phyloP scores from a whole-genome alignment of 805 yeast genomes.

The Clavispora phyllophila region DNA sequence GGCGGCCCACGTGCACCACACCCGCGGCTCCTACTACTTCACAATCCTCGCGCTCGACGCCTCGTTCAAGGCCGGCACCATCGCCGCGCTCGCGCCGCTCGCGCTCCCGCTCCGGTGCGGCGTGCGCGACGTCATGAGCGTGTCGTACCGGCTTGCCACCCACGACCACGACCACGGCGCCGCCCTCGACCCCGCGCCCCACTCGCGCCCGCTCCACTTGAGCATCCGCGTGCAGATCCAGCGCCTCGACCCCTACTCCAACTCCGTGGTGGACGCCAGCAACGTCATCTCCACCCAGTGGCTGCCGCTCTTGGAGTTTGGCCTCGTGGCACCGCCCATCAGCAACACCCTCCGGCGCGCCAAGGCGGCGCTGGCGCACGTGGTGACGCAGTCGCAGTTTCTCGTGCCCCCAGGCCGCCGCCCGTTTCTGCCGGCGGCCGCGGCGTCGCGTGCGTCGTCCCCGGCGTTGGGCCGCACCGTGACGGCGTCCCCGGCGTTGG shows the following conservation, averaged over 20 bases:
- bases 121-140: constrained; percentile 7
- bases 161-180: constrained; percentile 16
- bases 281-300: constrained; percentile 31
- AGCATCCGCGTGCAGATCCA: background rate
- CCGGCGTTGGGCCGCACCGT: background rate
- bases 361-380: constrained; percentile 18
- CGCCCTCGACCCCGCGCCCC: too few relatives aligned
- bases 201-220: background rate
- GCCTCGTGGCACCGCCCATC: constrained; percentile 34
- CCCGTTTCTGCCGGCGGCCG: background rate
- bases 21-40: constrained; percentile 12
- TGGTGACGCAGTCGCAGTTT: constrained; percentile 12
- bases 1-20: background rate
- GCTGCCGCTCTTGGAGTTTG: constrained; percentile 37
- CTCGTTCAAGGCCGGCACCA: constrained; percentile 25
- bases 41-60: constrained; percentile 20
- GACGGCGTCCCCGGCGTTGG: background rate
- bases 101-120: constrained; percentile 7
- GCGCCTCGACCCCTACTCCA: background rate
- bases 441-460: background rate
- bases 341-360: constrained; percentile 31
- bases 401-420: background rate
- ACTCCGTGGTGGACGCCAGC: constrained; percentile 15
- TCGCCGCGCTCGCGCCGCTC: constrained; percentile 16
- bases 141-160: constrained; percentile 16